Evolutionary conservation across 1,284 basidiomycete species (phyloP).

Genomic region (Sporisorium graminicola): DNA sequence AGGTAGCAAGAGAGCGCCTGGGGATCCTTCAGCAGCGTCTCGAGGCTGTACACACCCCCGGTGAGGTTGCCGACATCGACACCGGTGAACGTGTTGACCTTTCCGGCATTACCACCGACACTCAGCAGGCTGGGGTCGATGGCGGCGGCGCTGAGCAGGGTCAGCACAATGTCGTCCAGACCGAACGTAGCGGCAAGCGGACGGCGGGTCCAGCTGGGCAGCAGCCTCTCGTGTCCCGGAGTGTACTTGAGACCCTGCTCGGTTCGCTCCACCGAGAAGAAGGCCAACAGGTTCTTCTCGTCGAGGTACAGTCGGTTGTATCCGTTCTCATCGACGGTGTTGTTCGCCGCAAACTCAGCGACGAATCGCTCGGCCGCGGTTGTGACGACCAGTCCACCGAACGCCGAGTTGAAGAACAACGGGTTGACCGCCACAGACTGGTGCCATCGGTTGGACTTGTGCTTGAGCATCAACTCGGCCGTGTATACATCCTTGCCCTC

Average conservation of each 20-base stretch:
- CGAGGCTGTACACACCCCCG: conserved; percentile 42
- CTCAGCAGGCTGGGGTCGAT: conserved; percentile 47
- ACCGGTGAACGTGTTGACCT: conserved; percentile 58
- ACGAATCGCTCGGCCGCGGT: conserved; percentile 58
- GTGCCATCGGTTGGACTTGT: conserved; percentile 51
- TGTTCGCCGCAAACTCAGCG: conserved; percentile 58
- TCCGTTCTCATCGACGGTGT: conserved; percentile 50
- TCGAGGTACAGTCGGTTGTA: conserved; percentile 60
- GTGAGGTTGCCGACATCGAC: conserved; percentile 53
- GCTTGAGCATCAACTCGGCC: conserved; percentile 48
- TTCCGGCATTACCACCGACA: conserved; percentile 56
- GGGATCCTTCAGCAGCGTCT: conserved; percentile 32
- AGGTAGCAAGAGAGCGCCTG: conserved; percentile 51
- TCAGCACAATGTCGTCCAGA: conserved; percentile 54
- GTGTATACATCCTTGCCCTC: conserved; percentile 54
- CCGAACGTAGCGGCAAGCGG: conserved; percentile 52
- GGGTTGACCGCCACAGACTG: conserved; percentile 52
- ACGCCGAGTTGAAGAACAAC: conserved; percentile 54
- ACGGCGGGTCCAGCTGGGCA: conserved; percentile 47
- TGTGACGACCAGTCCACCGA: conserved; percentile 55
- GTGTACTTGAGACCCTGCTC: conserved; percentile 48
- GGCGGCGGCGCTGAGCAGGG: conserved; percentile 41
- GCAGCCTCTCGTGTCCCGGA: conserved; percentile 55
- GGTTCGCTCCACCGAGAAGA: conserved; percentile 46
- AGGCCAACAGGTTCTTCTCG: conserved; percentile 57